Evolutionary conservation across 2,329 filamentous ascomycete species (phyloP).

Genomic region (Fusarium sp.): DNA sequence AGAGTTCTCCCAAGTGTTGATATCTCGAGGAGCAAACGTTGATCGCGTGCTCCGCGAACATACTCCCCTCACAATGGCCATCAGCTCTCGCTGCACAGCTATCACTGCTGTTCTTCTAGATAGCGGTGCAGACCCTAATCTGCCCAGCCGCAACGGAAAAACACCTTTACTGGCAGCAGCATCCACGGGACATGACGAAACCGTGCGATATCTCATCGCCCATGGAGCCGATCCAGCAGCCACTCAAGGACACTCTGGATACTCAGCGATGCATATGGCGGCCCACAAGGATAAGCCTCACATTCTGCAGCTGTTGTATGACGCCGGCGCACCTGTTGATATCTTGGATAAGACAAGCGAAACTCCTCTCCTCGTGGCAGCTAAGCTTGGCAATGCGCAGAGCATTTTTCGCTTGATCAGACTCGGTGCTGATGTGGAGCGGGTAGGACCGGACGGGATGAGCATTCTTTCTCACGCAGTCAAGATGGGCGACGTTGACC

Average conservation of each 20-base stretch:
- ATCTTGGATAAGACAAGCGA: conserved; percentile 37
- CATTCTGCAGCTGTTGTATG: conserved; percentile 35
- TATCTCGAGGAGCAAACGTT: conserved; percentile 41
- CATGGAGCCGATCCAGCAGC: conserved; percentile 39
- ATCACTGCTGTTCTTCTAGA: conserved; percentile 42
- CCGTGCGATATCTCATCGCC: conserved; percentile 41
- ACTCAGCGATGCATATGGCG: conserved; percentile 43
- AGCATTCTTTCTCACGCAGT: conserved; percentile 44
- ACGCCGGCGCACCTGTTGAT: conserved; percentile 38
- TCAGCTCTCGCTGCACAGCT: conserved; percentile 38
- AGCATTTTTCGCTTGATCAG: conserved; percentile 38
- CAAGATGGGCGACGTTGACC: conserved; percentile 35
- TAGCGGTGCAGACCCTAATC: conserved; percentile 40
- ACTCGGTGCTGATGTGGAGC: conserved; percentile 40
- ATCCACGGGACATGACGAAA: conserved; percentile 42
- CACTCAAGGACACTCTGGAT: conserved; percentile 36
- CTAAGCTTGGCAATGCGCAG: conserved; percentile 40
- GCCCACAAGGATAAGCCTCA: conserved; percentile 41
- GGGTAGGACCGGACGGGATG: conserved; percentile 41
- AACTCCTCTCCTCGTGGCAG: conserved; percentile 41
- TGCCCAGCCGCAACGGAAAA: conserved; percentile 40
- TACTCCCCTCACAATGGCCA: conserved; percentile 42
- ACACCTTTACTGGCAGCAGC: conserved; percentile 41
- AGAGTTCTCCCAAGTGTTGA: conserved; percentile 40
- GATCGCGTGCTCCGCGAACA: conserved; percentile 40